Conservation (phyloP, 202 grass and related monocot species). For the Digitaria exilis region DNA sequence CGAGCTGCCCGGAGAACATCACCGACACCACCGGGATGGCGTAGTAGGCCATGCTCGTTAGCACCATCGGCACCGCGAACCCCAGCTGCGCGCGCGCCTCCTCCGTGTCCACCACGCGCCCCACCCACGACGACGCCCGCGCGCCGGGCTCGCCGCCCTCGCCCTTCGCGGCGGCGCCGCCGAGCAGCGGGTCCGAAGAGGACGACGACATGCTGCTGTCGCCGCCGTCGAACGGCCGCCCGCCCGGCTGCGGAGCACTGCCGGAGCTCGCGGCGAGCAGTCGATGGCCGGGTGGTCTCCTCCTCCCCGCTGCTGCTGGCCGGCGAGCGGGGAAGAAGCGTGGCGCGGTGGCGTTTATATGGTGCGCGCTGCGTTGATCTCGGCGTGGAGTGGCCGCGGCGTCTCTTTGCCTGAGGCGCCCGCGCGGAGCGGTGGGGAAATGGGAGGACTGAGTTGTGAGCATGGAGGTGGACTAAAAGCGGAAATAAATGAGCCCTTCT, state of each 20-base stretch:
- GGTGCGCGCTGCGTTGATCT: too few species aligned
- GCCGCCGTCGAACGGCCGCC: neutral
- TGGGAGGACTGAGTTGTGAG: neutral
- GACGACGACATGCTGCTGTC: constrained; percentile 21
- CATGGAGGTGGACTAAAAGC: neutral
- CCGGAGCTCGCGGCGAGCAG: neutral
- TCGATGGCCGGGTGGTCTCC: neutral
- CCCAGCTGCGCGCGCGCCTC: constrained; percentile 69
- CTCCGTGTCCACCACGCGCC: constrained; percentile 51
- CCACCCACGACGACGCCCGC: constrained; percentile 24
- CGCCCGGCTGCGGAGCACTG: neutral
- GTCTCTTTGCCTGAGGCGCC: neutral
- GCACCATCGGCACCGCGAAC: constrained; percentile 82
- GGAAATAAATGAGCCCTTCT: too few species aligned
- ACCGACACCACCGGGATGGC: constrained; percentile 77
- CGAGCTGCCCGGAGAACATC: constrained; percentile 96
- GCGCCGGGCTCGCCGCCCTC: neutral
- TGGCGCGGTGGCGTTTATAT: neutral
- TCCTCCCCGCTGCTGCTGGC: neutral
- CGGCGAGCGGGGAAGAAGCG: neutral
- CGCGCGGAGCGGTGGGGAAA: neutral
- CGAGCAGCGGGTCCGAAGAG: constrained; percentile 34
- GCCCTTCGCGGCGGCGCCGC: neutral
- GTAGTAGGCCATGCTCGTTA: constrained; percentile 86
- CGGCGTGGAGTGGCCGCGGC: too few species aligned